Evolutionary conservation across 192 early-diverging fungal species (phyloP), one percentile per base, ranked within the genome.

Genomic region (Coemansia sp.): DNA sequence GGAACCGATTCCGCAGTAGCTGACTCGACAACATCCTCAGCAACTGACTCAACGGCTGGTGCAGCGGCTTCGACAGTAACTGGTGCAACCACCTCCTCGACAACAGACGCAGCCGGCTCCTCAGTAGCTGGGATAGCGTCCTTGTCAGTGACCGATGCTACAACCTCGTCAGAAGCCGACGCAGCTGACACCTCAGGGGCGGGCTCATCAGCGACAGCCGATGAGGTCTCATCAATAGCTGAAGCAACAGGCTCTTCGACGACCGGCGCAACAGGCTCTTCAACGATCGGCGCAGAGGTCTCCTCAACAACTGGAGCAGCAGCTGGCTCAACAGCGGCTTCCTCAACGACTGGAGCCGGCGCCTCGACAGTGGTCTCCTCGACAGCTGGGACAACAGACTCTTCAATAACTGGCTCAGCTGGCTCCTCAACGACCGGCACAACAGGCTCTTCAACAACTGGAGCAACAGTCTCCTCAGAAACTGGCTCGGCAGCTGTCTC

Each of bases 291-390:
- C 12, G 39, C 39, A 0, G 60, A 19, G 15, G 51, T 3, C n/a
- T 54, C 62, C 14, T 60, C 58, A 43, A 19, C 58, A n/a, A 43
- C 47, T 3, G 56, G 38, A 48, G 53, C 58, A 24, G 27, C 58
- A 25, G 27, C 45, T 1, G 60, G 48, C 48, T 39, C 60, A 2
- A 55, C 58, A 38, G 51, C 48, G 37, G 23, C 43, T 14, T 14
- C n/a, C 29, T 29, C 41, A n/a, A 25, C 27, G 4, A 6, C 45
- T 32, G 37, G 8, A 2, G 14, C 59, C 2, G 43, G 1, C 7
- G 39, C 50, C 19, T 69, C 60, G 15, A 7, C 53, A 27, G 25
- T 27, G 15, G 10, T 14, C n/a, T 32, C 50, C 19, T 69, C 60
- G 15, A 12, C 54, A 29, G 2, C 54, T 6, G 12, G 25, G 2